Base-by-base conservation (phyloP, 495 filamentous ascomycete genomes). In the Aspergillus ostianus region DNA sequence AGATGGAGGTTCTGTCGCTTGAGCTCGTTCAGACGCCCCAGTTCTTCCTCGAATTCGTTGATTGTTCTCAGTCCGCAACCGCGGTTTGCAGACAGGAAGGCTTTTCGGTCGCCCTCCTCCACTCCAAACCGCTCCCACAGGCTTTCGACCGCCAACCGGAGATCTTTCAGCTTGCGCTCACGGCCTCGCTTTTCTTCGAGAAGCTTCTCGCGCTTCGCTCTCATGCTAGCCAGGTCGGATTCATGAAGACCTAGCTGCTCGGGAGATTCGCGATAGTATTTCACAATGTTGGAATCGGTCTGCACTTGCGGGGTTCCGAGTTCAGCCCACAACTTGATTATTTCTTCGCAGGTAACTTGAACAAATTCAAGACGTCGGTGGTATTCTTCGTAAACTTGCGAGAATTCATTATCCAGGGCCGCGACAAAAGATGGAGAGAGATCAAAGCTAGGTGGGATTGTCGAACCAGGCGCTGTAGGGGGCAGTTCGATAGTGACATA, bases 311-410 rank as follows among this genome's bases (percentile, higher is more conserved):
- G 91, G 9, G 87, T 93, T 23, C 95, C 94, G 19, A 99, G 82
- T 68, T 99, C 94, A 0, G 91, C 91, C 92, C 94, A 99, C 3
- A 98, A 82, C 65, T 89, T 89, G 68, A 99, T 92, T 53, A 96
- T 92, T 51, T 96, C 87, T 61, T 95, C 90, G 4, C 85, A 84
- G 0, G 91, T 72, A 10, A 84, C 72, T 69, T 89, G 84, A n/a
- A 97, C 92, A 4, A 82, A 85, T 2, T 81, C 79, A 23, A 95
- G 75, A 44, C 94, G 90, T 44, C 87, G 87, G 44, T 84, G 89
- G 66, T 97, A 99, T 71, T 97, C 95, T 70, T 97, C 90, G 68
- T 97, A 97, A 23, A 99, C 91, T 32, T 91, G 84, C 6, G 89
- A 88, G 61, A 97, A 98, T 73, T 98, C 95, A 20, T 84, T 82